Conservation (phyloP, 1,139 yeast genomes). For the Zygoascus meyerae region DNA sequence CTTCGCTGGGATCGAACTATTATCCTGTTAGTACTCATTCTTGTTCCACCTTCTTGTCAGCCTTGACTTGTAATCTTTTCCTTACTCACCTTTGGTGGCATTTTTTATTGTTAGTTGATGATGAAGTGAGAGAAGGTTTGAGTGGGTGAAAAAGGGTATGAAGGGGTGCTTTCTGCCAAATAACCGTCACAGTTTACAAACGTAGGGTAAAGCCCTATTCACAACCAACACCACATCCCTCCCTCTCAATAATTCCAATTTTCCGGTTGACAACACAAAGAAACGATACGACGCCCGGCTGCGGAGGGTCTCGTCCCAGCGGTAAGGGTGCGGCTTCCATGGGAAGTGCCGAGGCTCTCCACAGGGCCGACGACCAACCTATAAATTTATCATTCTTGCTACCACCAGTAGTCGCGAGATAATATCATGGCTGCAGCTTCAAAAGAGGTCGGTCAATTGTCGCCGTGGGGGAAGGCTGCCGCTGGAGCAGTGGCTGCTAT, state of each 20-base stretch:
- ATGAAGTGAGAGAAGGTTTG: conserved; percentile 3
- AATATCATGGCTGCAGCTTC: conserved; percentile 21
- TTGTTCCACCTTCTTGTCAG: background rate
- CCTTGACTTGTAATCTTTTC: background rate
- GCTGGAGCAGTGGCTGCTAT: conserved; percentile 85
- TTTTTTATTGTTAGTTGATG: conserved; percentile 12
- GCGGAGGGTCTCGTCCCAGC: too few relatives aligned
- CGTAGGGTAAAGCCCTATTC: conserved; percentile 9
- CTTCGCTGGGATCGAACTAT: conserved; percentile 88
- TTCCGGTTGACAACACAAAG: too few relatives aligned
- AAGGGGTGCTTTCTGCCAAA: background rate
- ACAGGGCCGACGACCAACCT: too few relatives aligned
- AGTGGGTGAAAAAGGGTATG: conserved; percentile 8
- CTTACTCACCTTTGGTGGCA: conserved; percentile 21
- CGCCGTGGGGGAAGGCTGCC: conserved; percentile 65
- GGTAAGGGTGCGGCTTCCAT: too few relatives aligned
- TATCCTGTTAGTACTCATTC: background rate
- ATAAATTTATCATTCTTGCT: too few relatives aligned
- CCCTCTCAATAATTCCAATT: too few relatives aligned
- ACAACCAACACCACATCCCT: too few relatives aligned
- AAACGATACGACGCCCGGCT: too few relatives aligned
- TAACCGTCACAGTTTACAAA: background rate
- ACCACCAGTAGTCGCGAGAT: background rate
- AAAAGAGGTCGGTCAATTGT: conserved; percentile 25
- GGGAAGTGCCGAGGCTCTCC: too few relatives aligned